Percentiles rank a stretch among this genome's conserved stretches.
Evolutionary conservation across 179 eudicot species (phyloP).

Genomic region (Beta corolliflora): DNA sequence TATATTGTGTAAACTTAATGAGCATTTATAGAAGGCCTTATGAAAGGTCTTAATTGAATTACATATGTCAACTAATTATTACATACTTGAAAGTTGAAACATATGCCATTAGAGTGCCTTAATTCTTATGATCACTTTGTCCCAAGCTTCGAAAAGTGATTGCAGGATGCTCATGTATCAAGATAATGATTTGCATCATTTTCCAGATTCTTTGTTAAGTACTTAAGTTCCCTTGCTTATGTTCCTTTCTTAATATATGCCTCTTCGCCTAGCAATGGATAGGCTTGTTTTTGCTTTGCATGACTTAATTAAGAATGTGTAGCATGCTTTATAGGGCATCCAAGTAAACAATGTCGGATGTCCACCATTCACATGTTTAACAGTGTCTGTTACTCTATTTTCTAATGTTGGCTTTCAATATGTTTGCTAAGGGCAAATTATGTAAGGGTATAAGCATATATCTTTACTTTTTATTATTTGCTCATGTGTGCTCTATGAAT

Average conservation of each 20-base stretch:
- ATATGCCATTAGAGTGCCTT: not conserved
- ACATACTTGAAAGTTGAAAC: not conserved
- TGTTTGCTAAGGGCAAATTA: not conserved
- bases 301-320: not conserved
- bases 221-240: not conserved
- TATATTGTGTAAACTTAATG: not conserved
- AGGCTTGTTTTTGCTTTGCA: not conserved
- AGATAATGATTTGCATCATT: not conserved
- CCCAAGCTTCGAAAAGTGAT: not conserved
- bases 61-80: not conserved
- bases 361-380: not conserved
- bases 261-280: not conserved
- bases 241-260: not conserved
- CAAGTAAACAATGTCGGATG: not conserved
- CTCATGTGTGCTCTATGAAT: not conserved
- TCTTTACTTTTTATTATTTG: not conserved
- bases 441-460: not conserved
- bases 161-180: not conserved
- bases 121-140: not conserved
- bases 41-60: not conserved
- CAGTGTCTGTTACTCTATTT: not conserved
- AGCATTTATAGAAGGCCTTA: not conserved
- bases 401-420: not conserved
- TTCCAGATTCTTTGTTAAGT: not conserved
- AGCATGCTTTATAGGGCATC: not conserved